Evolutionary conservation across 192 early-diverging fungal genomes (phyloP), one percentile per base, ranked within the genome.

Genomic region (Coemansia asiatica): DNA sequence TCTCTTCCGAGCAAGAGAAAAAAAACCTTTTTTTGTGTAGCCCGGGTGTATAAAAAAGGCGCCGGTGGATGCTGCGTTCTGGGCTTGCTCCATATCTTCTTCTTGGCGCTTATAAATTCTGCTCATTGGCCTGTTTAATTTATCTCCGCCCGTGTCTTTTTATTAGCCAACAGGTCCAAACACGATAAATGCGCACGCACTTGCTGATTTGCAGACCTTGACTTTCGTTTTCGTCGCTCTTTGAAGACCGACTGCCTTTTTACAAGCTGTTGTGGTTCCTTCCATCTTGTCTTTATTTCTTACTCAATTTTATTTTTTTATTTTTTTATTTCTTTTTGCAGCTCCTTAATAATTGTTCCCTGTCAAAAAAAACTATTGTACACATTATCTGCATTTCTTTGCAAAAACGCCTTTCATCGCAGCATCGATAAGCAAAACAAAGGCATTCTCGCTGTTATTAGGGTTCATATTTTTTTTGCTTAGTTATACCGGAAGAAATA

Each of bases 141-240:
- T n/a, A n/a, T n/a, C n/a, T n/a, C n/a, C n/a, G n/a, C n/a, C n/a
- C n/a, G n/a, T n/a, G n/a, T n/a, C 50, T 53, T 53, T 8, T 26
- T 27, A 0, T 8, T 6, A 53, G 16, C 21, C 50, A 53, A 13
- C n/a, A n/a, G n/a, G n/a, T n/a, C 21, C 21, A 53, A 53, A 53
- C 25, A 51, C 25, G 50, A 19, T 44, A 44, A 44, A 44, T 44
- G 40, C 40, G 40, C 40, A 15, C 40, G 40, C 40, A 15, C 40
- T 44, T 44, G 47, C 50, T 27, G 18, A 33, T 56, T 56, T 56
- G 29, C 28, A 56, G 47, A 19, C 21, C 23, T 31, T 22, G 55
- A 26, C 36, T 44, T 59, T 13, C 15, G 38, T 40, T 59, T 59
- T 44, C n/a, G n/a, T n/a, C n/a, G n/a, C n/a, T n/a, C 18, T 59